A percentile compares a stretch with the other conserved stretches of the same genome.
These are phyloP conservation scores for Ganoderma multipileum DNA, from an alignment of 1,284 basidiomycete species.

Conservation along the genomic window DNA sequence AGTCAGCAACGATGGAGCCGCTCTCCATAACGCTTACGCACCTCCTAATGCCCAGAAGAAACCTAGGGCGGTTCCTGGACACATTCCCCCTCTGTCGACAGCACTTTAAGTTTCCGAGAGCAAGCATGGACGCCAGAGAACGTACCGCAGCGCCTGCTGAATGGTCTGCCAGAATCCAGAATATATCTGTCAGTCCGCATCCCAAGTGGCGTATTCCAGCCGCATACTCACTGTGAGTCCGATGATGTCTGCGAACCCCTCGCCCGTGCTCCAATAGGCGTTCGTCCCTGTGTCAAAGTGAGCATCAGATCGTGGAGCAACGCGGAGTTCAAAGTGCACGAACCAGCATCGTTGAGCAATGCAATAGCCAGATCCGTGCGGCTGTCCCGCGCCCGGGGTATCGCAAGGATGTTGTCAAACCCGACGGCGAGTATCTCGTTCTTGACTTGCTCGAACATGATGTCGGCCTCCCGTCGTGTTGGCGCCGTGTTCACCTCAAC, in stretches of 20 bases:
- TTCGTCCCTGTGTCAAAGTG: conserved; percentile 53
- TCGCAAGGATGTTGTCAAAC: conserved; percentile 67
- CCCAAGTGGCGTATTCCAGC: conserved; percentile 13
- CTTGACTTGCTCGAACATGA: conserved; percentile 71
- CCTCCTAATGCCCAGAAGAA: conserved; percentile 77
- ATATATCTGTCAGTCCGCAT: conserved; percentile 5
- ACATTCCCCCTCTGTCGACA: conserved; percentile 61
- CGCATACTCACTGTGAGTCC: conserved; percentile 62
- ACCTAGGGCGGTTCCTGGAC: conserved; percentile 68
- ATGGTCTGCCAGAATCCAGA: conserved; percentile 60
- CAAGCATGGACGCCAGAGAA: background rate
- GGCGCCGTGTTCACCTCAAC: conserved; percentile 63
- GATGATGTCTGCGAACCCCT: conserved; percentile 65
- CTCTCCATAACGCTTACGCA: conserved; percentile 34
- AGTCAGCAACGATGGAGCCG: background rate
- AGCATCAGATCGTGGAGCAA: conserved; percentile 18
- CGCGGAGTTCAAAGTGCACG: conserved; percentile 19
- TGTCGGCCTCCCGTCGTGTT: conserved; percentile 58
- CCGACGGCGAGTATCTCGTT: conserved; percentile 72
- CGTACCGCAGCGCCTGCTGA: conserved; percentile 65
- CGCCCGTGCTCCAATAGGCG: conserved; percentile 70
- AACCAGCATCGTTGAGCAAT: conserved; percentile 72
- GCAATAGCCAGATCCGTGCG: conserved; percentile 66
- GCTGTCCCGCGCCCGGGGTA: conserved; percentile 64
- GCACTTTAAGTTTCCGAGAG: conserved; percentile 4